These are phyloP conservation scores for Rhizophagus prolifer DNA, from an alignment of 192 early-diverging fungal genomes.

Conservation along the genomic window DNA sequence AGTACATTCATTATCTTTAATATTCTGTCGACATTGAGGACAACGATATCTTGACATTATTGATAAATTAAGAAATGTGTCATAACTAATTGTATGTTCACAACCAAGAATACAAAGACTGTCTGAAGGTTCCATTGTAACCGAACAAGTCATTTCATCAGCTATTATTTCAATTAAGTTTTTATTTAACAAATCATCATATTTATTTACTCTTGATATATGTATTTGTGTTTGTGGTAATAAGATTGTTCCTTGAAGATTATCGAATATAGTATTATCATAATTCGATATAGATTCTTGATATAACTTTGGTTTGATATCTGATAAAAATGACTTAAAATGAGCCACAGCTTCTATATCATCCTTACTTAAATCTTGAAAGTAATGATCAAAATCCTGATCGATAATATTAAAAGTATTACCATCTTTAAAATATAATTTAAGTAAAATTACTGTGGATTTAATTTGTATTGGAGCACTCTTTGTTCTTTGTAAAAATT, in stretches of 20 bases:
- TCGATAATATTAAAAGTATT: background rate
- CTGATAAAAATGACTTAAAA: conserved; percentile 2
- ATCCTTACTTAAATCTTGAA: background rate
- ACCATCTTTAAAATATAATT: background rate
- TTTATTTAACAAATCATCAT: background rate
- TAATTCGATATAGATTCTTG: background rate
- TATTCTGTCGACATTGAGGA: conserved; percentile 2
- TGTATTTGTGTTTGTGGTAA: background rate
- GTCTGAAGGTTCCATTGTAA: background rate
- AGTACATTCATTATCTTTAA: background rate
- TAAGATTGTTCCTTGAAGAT: background rate
- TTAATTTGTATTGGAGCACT: background rate
- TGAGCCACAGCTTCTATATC: background rate
- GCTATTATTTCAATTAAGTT: background rate
- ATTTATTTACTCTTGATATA: background rate
- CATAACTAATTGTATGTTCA: background rate
- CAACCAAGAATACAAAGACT: background rate
- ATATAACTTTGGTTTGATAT: background rate
- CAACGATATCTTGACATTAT: background rate
- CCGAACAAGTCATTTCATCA: background rate
- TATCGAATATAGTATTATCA: background rate
- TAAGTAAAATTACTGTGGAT: background rate
- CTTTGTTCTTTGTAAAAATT: background rate
- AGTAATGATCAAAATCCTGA: background rate
- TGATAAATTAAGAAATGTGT: background rate